Percentiles rank a stretch among this genome's conserved stretches.
These are phyloP conservation scores for Cryptococcus deneoformans DNA, from an alignment of 1,284 basidiomycete species.

Conservation along the genomic window DNA sequence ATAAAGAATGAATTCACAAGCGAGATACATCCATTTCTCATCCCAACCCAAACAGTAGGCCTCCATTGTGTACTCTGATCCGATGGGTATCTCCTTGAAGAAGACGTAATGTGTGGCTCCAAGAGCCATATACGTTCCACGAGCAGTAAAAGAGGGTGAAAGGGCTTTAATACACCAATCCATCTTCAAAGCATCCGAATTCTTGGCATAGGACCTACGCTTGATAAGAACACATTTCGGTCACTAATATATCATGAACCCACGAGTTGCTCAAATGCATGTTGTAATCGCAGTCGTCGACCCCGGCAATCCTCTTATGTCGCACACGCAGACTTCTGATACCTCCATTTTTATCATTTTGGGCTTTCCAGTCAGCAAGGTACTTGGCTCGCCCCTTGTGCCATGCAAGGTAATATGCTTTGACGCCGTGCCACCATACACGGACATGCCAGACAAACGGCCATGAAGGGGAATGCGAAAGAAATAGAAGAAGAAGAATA, in stretches of 20 bases:
- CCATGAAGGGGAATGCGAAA: constrained; percentile 43
- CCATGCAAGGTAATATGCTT: constrained; percentile 28
- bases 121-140: constrained; percentile 65
- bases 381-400: constrained; percentile 28
- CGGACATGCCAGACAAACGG: constrained; percentile 47
- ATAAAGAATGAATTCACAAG: constrained; percentile 65
- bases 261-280: constrained; percentile 48
- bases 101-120: constrained; percentile 72
- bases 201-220: constrained; percentile 48
- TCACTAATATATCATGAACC: constrained; percentile 3
- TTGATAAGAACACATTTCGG: neutral
- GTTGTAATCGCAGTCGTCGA: constrained; percentile 51
- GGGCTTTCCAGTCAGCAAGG: constrained; percentile 28
- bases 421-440: constrained; percentile 35
- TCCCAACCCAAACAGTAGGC: constrained; percentile 70
- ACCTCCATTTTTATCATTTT: constrained; percentile 23
- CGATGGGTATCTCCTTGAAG: constrained; percentile 73
- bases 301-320: constrained; percentile 31
- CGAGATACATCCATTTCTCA: constrained; percentile 73
- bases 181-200: constrained; percentile 56
- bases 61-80: constrained; percentile 66
- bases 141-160: constrained; percentile 60
- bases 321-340: constrained; percentile 22
- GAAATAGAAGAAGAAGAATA: constrained; percentile 37
- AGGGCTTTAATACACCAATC: constrained; percentile 55